phyloP scores from a whole-genome alignment of 106 monocot species.

The Dendrobium huoshanense region DNA sequence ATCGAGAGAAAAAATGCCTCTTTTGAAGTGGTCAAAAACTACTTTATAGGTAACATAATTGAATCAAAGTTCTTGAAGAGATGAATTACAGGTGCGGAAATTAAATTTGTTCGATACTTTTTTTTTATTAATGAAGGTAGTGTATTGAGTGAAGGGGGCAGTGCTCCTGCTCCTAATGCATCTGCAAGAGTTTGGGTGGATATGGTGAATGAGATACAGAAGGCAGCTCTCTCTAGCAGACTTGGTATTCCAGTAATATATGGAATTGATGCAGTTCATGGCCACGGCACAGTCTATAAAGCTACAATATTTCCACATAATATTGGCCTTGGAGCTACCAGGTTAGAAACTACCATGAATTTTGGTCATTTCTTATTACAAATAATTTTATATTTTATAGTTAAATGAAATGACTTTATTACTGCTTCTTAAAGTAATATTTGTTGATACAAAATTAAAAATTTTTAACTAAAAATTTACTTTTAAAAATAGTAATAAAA shows the following conservation, averaged over 20 bases:
- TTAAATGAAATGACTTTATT: too few species aligned
- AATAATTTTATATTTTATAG: too few species aligned
- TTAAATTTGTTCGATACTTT: background rate
- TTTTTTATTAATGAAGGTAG: conserved; percentile 10
- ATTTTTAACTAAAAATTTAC: too few species aligned
- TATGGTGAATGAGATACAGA: conserved; percentile 27
- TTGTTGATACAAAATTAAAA: too few species aligned
- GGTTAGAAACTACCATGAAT: background rate
- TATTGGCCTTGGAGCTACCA: conserved; percentile 24
- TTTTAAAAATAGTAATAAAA: too few species aligned
- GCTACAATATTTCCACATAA: conserved; percentile 24
- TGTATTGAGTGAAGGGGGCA: conserved; percentile 24
- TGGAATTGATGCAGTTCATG: conserved; percentile 26
- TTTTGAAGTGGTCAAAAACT: conserved; percentile 14
- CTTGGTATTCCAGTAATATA: conserved; percentile 22
- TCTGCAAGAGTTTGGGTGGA: conserved; percentile 18
- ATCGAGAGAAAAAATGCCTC: conserved; percentile 27
- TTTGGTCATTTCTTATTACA: too few species aligned
- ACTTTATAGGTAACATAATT: conserved; percentile 20
- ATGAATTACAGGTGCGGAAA: background rate
- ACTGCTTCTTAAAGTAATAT: too few species aligned
- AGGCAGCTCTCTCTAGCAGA: conserved; percentile 13
- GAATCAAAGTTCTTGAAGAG: background rate
- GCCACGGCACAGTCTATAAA: conserved; percentile 19
- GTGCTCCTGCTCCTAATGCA: conserved; percentile 12